Conservation (phyloP, 106 monocot genomes). For the Apostasia shenzhenica region DNA sequence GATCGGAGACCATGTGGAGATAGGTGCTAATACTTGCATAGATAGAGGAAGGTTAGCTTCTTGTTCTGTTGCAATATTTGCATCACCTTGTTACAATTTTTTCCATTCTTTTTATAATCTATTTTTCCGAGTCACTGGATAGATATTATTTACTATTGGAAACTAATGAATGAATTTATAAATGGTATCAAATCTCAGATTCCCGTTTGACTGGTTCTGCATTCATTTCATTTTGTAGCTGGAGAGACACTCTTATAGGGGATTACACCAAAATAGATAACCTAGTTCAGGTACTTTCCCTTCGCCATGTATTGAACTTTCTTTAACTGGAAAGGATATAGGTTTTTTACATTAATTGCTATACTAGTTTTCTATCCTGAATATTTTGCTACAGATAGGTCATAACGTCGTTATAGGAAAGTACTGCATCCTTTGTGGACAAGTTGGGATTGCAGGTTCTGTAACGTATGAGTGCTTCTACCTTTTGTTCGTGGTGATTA, state of each 20-base stretch:
- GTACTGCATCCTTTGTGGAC: slow-evolving; percentile 88
- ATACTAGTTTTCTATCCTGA: not conserved
- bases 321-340: not conserved
- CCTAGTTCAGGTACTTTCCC: slow-evolving; percentile 67
- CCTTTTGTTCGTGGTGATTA: too few relatives aligned
- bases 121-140: too few relatives aligned
- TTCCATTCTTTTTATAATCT: too few relatives aligned
- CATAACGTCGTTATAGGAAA: slow-evolving; percentile 91
- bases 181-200: too few relatives aligned
- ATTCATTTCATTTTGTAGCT: slow-evolving; percentile 36
- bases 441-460: slow-evolving; percentile 98
- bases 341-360: not conserved
- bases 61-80: not conserved
- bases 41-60: slow-evolving; percentile 88
- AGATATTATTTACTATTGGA: too few relatives aligned
- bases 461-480: slow-evolving; percentile 44
- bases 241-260: slow-evolving; percentile 91
- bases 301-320: not conserved
- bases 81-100: too few relatives aligned
- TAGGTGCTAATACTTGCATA: slow-evolving; percentile 93
- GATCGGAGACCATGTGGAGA: slow-evolving; percentile 84
- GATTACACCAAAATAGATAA: slow-evolving; percentile 94
- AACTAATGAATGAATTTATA: too few relatives aligned
- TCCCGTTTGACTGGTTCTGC: too few relatives aligned
- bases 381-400: slow-evolving; percentile 58